A percentile compares a stretch with the other conserved stretches of the same genome.
Evolutionary conservation across 345 rosid genomes (phyloP).

Genomic region (Lumnitzera racemosa): DNA sequence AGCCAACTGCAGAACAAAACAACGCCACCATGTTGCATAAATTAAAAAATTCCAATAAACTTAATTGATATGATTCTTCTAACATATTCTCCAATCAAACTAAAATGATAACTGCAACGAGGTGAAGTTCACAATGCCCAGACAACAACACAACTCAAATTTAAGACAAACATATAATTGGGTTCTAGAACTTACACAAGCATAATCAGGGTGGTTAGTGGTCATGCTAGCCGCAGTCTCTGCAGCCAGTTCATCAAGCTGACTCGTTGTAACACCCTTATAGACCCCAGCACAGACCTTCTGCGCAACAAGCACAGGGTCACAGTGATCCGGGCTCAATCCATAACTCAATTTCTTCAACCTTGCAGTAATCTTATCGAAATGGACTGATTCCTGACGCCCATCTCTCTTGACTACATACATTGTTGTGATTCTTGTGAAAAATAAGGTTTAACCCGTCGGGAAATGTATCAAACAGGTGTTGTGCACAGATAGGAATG

Average conservation of each 20-base stretch:
- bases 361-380: slow-evolving; percentile 94
- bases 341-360: slow-evolving; percentile 94
- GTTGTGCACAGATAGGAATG: background rate
- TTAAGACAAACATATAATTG: too few species aligned
- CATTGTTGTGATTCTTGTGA: slow-evolving; percentile 22
- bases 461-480: slow-evolving; percentile 8
- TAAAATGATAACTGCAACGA: too few species aligned
- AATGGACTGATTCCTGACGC: slow-evolving; percentile 81
- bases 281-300: slow-evolving; percentile 99
- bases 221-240: slow-evolving; percentile 99
- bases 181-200: slow-evolving; percentile 50
- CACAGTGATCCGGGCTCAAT: slow-evolving; percentile 86
- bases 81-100: too few species aligned
- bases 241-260: slow-evolving; percentile 94
- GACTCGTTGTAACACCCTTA: slow-evolving; percentile 95
- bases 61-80: background rate
- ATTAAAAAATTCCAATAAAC: background rate
- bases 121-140: too few species aligned
- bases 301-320: slow-evolving; percentile 91
- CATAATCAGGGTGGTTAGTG: slow-evolving; percentile 89
- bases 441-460: too few species aligned
- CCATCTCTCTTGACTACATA: slow-evolving; percentile 95
- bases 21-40: background rate
- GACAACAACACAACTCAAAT: too few species aligned
- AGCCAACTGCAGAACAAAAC: slow-evolving; percentile 59